These are phyloP conservation scores for Cyberlindnera americana DNA, from an alignment of 805 yeast genomes.

Conservation along the genomic window DNA sequence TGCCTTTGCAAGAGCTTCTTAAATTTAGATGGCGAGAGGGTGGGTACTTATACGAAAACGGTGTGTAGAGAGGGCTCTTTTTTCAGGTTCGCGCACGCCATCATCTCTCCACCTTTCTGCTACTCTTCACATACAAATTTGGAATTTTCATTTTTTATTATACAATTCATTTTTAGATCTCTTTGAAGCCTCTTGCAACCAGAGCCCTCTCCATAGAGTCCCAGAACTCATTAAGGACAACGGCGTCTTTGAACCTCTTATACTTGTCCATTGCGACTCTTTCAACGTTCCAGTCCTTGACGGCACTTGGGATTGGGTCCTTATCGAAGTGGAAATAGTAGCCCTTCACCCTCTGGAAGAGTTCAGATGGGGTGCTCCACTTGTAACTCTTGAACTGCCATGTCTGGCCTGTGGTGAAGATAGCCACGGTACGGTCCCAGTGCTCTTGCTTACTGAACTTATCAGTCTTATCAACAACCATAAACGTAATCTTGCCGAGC, in stretches of 20 bases:
- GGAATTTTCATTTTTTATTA: too few species aligned
- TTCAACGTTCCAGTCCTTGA: conserved; percentile 87
- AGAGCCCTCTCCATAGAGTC: conserved; percentile 72
- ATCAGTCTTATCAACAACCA: conserved; percentile 86
- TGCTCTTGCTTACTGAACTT: conserved; percentile 89
- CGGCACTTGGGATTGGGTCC: conserved; percentile 71
- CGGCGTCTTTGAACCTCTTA: conserved; percentile 83
- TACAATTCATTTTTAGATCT: conserved; percentile 2
- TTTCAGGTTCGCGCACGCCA: too few species aligned
- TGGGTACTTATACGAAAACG: too few species aligned
- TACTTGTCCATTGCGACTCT: conserved; percentile 74
- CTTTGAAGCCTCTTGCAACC: conserved; percentile 52
- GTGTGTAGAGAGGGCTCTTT: too few species aligned
- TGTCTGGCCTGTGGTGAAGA: conserved; percentile 93
- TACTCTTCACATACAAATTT: too few species aligned
- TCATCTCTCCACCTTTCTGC: too few species aligned
- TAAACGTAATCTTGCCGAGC: conserved; percentile 59
- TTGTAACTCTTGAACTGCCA: conserved; percentile 95
- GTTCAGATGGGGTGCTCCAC: conserved; percentile 71
- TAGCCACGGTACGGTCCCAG: conserved; percentile 96
- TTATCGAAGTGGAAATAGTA: conserved; percentile 73
- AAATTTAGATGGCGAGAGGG: too few species aligned
- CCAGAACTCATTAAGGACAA: conserved; percentile 85
- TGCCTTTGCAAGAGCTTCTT: too few species aligned
- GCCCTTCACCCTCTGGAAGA: conserved; percentile 84